Base-by-base conservation (phyloP, 306 rosid genomes). In the Casuarina glauca region DNA sequence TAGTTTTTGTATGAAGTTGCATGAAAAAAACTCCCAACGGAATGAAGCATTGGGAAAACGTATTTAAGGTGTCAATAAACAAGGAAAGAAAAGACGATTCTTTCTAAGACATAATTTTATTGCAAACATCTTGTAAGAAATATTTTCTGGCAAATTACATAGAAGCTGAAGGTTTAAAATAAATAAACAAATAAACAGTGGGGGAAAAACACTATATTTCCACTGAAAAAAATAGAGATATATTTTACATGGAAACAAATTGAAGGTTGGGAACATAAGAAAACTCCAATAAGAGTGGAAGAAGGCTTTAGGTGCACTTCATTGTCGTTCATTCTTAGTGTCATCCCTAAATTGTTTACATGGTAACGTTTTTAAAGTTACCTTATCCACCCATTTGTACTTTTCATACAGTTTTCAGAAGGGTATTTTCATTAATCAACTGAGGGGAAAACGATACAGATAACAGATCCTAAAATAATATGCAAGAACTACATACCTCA, bases 401-500 rank as follows among this genome's bases (percentile, higher is more conserved):
- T 55, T 55, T 51, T 16, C 35, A 7, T 35, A 19, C 35, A 1
- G 2, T 55, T n/a, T 55, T 16, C 62, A 13, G 16, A 52, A 52
- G 5, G 19, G 16, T 13, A 52, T 52, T 52, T 52, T 52, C 4
- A 17, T 52, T 13, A 1, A 10, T 17, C 1, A 62, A 35, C 7
- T 11, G 5, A 5, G 43, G n/a, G 50, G 11, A 9, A 17, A 75
- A 71, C 62, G 38, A 77, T 10, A 67, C 66, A 42, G 55, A 69
- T 42, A 42, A 43, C 38, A 71, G 38, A 66, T 70, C 66, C 48
- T 66, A 32, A 66, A 66, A 48, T 66, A 42, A 71, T 72, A 60
- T 80, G 62, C 69, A 76, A 79, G 16, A 78, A 70, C 39, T 61
- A 58, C 75, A 71, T 85, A 94, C 98, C 98, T 94, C 98, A 73